phyloP scores from a whole-genome alignment of 495 filamentous ascomycete species.

The Hypoxylon subgilvum region DNA sequence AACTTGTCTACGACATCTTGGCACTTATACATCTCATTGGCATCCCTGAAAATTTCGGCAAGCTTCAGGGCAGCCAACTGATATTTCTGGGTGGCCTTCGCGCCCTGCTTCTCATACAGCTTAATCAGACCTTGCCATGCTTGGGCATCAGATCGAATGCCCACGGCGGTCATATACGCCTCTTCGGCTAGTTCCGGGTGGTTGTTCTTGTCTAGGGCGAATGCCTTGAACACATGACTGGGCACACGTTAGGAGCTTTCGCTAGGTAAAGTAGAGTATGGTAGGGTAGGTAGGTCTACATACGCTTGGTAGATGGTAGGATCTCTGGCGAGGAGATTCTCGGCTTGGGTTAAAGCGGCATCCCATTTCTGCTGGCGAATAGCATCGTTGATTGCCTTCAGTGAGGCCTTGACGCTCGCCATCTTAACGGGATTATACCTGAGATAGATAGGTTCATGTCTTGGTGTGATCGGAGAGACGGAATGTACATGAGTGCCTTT shows the following conservation, averaged over 20 bases:
- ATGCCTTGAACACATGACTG: constrained; percentile 81
- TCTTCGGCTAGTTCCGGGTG: constrained; percentile 72
- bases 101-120: constrained; percentile 78
- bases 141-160: constrained; percentile 61
- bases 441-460: constrained; percentile 20
- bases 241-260: constrained; percentile 15
- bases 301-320: constrained; percentile 82
- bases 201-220: constrained; percentile 76
- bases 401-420: constrained; percentile 70
- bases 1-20: constrained; percentile 85
- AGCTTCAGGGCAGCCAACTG: constrained; percentile 72
- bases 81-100: constrained; percentile 73
- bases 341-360: constrained; percentile 70
- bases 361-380: constrained; percentile 82
- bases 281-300: neutral
- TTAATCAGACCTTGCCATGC: constrained; percentile 92
- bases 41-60: constrained; percentile 73
- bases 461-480: constrained; percentile 10
- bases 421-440: constrained; percentile 40
- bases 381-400: constrained; percentile 82
- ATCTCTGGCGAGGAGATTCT: constrained; percentile 71
- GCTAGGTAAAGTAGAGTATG: constrained; percentile 4
- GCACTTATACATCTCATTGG: constrained; percentile 70
- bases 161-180: constrained; percentile 76
- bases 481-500: constrained; percentile 4